Base-by-base conservation (phyloP, 2,329 filamentous ascomycete species). In the Periglandula ipomoeae region DNA sequence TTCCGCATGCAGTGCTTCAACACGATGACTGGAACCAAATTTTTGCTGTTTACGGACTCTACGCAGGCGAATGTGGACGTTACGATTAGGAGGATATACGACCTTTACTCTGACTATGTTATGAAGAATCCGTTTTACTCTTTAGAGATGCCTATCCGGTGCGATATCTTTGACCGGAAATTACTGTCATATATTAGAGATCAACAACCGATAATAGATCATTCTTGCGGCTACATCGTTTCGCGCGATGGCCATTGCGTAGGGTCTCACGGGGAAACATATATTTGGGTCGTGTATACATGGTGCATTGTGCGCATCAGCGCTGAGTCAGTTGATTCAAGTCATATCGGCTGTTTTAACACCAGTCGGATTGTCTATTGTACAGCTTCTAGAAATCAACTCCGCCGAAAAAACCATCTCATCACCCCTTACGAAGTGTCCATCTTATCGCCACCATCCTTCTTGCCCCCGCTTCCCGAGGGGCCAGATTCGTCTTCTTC, bases 61-160 rank as follows among this genome's bases (percentile, higher is more conserved):
- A 81, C 88, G 55, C 90, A 94, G 71, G 80, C 84, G 44, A 95
- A 94, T 61, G 84, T 94, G 35, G 93, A 97, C 59, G 76, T 81
- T 11, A 85, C 91, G 40, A 83, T 95, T 58, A 78, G 82, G 63
- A 85, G 82, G 65, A 84, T 96, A 59, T 97, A 98, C 66, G 93
- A 97, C 65, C 71, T 97, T 46, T 98, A 97, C 71, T 80, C 88
- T 45, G 93, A 98, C 68, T 97, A 88, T 65, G 93, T 98, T 58
- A 97, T 96, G 89, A 98, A 97, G 76, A 98, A 98, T 66, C 93
- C 93, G 1, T 98, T 98, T 64, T 97, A 97, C 70, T 90, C 93
- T 62, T 75, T 95, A 50, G 93, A 98, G 71, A 98, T 97, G 90
- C 93, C 93, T 6, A 82, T 98, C 47, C 78, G 93, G 53, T 95